Base-by-base conservation (phyloP, 371 early-diverging fungal species). In the Mortierella sp. region DNA sequence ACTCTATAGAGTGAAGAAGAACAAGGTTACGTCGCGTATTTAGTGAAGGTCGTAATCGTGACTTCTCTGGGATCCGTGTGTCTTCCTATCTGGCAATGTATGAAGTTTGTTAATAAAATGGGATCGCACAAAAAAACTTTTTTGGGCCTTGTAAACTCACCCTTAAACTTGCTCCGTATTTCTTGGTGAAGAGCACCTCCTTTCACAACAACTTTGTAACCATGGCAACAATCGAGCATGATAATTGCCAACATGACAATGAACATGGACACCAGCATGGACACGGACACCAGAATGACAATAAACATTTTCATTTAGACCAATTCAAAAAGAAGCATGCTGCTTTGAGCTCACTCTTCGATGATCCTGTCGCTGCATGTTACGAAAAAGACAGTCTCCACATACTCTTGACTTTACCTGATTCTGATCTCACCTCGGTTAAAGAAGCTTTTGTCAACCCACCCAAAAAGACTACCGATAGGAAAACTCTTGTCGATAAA, bases 351-450 rank as follows among this genome's bases (percentile, higher is more conserved):
- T 35, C 62, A 2, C 26, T 60, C 35, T 47, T 72, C 12, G 66
- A 69, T 40, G 58, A 63, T 14, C 69, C 78, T 18, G 73, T 62
- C 30, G 24, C 32, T 3, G 65, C 54, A 5, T 72, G 78, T 39
- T 77, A n/a, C 28, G 32, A 63, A 9, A 39, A 22, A 1, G 64
- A 32, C 32, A 54, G 62, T 6, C 37, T 70, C 9, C 40, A 55
- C 14, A 45, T n/a, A 10, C 68, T 72, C 58, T 45, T 67, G 39
- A 52, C 67, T 1, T 20, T 58, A 37, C 64, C 77, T 1, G 35
- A 68, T 6, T 35, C 58, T n/a, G 65, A 62, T 39, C 37, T 72
- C 26, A 20, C 47, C 30, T 39, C 73, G n/a, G 39, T 78, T 51
- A 58, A 73, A 51, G 59, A 54, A 9, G 62, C 72, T 12, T 78